phyloP scores from a whole-genome alignment of 768 basidiomycete genomes.

The Phanerodontia chrysosporium region DNA sequence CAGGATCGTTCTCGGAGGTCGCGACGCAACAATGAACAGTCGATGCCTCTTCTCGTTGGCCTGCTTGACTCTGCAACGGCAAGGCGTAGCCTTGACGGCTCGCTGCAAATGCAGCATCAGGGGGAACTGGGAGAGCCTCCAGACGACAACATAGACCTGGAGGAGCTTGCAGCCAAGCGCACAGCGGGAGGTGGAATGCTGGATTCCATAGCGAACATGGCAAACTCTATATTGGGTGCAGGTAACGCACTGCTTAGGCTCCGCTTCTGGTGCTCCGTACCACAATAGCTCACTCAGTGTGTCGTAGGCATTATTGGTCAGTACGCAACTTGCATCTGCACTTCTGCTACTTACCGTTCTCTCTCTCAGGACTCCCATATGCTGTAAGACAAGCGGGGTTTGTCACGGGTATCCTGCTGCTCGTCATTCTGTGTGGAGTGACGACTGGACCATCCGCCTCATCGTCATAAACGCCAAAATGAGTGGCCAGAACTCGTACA shows the following conservation, averaged over 20 bases:
- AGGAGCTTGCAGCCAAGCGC: constrained; percentile 66
- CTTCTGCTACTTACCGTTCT: neutral
- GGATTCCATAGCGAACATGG: constrained; percentile 89
- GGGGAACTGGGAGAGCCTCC: constrained; percentile 18
- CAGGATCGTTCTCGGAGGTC: constrained; percentile 21
- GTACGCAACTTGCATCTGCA: neutral
- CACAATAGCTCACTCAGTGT: neutral
- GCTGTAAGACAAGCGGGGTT: constrained; percentile 94
- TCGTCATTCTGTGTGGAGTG: constrained; percentile 73
- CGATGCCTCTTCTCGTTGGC: constrained; percentile 77
- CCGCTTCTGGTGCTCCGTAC: constrained; percentile 3
- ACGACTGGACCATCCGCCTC: constrained; percentile 98
- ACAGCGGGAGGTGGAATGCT: constrained; percentile 69
- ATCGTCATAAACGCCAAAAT: constrained; percentile 96
- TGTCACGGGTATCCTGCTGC: constrained; percentile 77
- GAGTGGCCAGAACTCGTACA: constrained; percentile 87
- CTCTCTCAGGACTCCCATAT: constrained; percentile 75
- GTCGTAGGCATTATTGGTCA: constrained; percentile 70
- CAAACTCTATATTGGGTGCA: constrained; percentile 93
- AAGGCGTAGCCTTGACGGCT: constrained; percentile 53
- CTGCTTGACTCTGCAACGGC: constrained; percentile 61
- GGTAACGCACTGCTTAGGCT: constrained; percentile 42
- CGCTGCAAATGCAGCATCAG: constrained; percentile 41
- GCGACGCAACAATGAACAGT: constrained; percentile 45
- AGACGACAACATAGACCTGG: constrained; percentile 51